These are phyloP conservation scores for baker's yeast (Saccharomyces cerevisiae) DNA, from an alignment of 805 yeast species.

Conservation along the genomic window DNA sequence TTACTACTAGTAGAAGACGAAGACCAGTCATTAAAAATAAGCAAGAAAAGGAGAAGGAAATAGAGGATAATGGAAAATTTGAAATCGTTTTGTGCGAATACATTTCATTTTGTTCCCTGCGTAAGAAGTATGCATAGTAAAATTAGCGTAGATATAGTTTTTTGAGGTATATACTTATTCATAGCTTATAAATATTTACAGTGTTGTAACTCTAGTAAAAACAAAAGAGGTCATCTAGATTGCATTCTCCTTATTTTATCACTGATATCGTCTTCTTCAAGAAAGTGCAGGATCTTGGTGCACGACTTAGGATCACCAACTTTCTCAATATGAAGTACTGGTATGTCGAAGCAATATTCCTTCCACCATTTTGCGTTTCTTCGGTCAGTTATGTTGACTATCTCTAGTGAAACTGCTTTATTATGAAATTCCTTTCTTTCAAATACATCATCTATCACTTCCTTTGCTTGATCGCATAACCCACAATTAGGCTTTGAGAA, in stretches of 20 bases:
- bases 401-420: constrained; percentile 28
- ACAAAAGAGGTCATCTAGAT: neutral
- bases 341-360: constrained; percentile 67
- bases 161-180: neutral
- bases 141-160: neutral
- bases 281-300: constrained; percentile 60
- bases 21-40: constrained; percentile 13
- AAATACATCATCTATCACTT: constrained; percentile 37
- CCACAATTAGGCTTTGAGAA: constrained; percentile 66
- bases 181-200: neutral
- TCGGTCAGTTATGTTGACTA: constrained; percentile 52
- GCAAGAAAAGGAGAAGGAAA: constrained; percentile 15
- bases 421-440: constrained; percentile 25
- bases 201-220: neutral
- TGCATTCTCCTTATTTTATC: constrained; percentile 36
- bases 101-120: neutral
- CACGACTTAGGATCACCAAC: constrained; percentile 35
- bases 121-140: neutral
- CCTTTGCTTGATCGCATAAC: constrained; percentile 58
- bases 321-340: constrained; percentile 63
- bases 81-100: neutral
- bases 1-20: constrained; percentile 26
- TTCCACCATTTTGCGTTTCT: constrained; percentile 61
- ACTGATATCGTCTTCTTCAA: constrained; percentile 45
- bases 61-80: neutral